phyloP scores from a whole-genome alignment of 1,139 yeast genomes.

The Martiniozyma asiatica region DNA sequence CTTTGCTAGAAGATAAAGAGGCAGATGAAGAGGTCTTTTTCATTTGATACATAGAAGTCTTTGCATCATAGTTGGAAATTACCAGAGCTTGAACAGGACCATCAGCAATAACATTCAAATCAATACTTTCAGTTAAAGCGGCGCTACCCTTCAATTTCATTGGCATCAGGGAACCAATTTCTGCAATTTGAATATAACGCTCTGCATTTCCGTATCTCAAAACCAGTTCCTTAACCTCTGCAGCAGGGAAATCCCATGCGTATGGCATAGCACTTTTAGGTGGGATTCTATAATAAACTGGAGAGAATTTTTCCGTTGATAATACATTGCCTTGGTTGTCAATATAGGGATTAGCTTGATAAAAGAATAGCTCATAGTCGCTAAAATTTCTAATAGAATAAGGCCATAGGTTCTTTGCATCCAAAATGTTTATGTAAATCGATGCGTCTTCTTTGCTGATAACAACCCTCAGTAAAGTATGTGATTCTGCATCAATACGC shows the following conservation, averaged over 20 bases:
- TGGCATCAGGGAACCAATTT: slow-evolving; percentile 83
- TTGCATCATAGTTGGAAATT: slow-evolving; percentile 72
- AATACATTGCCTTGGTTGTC: slow-evolving; percentile 53
- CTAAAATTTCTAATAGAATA: slow-evolving; percentile 83
- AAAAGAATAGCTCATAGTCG: slow-evolving; percentile 69
- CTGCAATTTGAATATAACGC: slow-evolving; percentile 75
- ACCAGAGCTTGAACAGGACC: slow-evolving; percentile 89
- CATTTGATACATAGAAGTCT: slow-evolving; percentile 59
- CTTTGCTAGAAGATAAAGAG: slow-evolving; percentile 25
- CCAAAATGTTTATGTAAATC: slow-evolving; percentile 59
- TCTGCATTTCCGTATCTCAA: slow-evolving; percentile 64
- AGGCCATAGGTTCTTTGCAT: slow-evolving; percentile 82
- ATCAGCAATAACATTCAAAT: slow-evolving; percentile 87
- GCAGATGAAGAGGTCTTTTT: slow-evolving; percentile 19
- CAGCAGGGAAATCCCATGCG: slow-evolving; percentile 96
- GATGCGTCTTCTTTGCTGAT: slow-evolving; percentile 72
- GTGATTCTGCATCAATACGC: slow-evolving; percentile 42
- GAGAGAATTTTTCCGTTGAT: slow-evolving; percentile 42
- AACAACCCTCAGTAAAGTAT: slow-evolving; percentile 54
- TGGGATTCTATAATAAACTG: slow-evolving; percentile 69
- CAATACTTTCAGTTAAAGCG: slow-evolving; percentile 44
- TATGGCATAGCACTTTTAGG: slow-evolving; percentile 95
- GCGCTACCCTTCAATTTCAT: slow-evolving; percentile 55
- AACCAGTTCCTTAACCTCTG: slow-evolving; percentile 67
- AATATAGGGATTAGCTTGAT: slow-evolving; percentile 74